phyloP scores from a whole-genome alignment of 2,329 filamentous ascomycete genomes.

The Alternaria gaisen region DNA sequence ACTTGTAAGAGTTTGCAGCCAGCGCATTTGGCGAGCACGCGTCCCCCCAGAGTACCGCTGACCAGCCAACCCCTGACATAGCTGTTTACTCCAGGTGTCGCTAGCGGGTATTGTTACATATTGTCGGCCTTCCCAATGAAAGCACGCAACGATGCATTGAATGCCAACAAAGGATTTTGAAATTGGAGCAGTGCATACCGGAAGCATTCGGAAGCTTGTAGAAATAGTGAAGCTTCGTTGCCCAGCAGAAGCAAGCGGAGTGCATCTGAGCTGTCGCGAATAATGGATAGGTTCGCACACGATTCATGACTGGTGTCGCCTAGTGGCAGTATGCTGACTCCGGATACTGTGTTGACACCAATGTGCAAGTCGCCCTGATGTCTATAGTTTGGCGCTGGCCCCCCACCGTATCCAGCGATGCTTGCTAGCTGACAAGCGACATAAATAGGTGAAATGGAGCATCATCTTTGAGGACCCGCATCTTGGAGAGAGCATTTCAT shows the following conservation, averaged over 20 bases:
- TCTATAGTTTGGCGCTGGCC: background rate
- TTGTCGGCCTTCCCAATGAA: background rate
- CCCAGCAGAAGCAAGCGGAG: background rate
- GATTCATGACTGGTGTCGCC: background rate
- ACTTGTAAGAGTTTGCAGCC: background rate
- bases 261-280: background rate
- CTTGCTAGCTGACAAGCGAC: too few species aligned
- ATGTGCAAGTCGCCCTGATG: too few species aligned
- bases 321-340: background rate
- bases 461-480: too few species aligned
- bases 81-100: background rate
- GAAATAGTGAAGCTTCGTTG: background rate
- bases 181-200: background rate
- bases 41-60: background rate
- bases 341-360: background rate
- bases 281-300: background rate
- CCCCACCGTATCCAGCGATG: too few species aligned
- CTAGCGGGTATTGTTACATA: background rate
- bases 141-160: background rate
- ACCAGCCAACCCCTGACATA: background rate
- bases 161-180: background rate
- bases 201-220: background rate
- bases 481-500: too few species aligned
- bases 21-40: background rate
- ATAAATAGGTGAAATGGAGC: too few species aligned